Evolutionary conservation across 371 early-diverging fungal genomes (phyloP), one percentile per base, ranked within the genome.

Genomic region (Syncephalastrum racemosum): DNA sequence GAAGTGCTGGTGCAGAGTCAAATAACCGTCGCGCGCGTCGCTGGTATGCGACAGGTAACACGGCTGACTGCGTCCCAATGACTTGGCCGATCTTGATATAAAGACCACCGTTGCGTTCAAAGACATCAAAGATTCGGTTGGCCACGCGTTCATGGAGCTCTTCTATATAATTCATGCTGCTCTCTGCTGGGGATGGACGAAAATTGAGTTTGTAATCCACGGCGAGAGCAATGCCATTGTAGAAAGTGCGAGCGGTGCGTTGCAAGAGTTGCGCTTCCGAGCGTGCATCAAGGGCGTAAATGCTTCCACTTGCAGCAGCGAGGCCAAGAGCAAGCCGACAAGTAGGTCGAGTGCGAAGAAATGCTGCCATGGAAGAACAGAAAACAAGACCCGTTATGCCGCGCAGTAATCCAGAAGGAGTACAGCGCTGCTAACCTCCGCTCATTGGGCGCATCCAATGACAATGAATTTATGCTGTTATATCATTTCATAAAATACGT

Each of bases 41-140:
- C 56, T 83, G 79, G 58, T 93, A 93, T 10, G 89, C 84, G 3
- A 89, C 77, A 0, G 95, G 94, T 13, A 94, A 76, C 3, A 93
- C 70, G 1, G 89, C 80, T 42, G 91, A 75, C 25, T 92, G 89
- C 2, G 91, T 79, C 7, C 90, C 94, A 36, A 96, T 90, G 4
- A 87, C 90, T 69, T 94, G 95, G 0, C 94, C 91, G 57, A 93
- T 89, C 64, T 95, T 95, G 50, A 95, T 92, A 60, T 92, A 94
- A 19, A 94, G 79, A 0, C 96, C 95, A 23, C 84, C 94, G 60
- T 96, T 96, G 16, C 76, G 75, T 52, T 82, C 81, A 68, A 95
- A 94, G 24, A 89, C 86, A 47, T 87, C 75, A 50, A 94, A 79
- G 19, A 96, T 86, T 23, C 90, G 77, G 23, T 82, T 75, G 7